phyloP scores from a whole-genome alignment of 257 asterid species.

The Salvia miltiorrhiza region DNA sequence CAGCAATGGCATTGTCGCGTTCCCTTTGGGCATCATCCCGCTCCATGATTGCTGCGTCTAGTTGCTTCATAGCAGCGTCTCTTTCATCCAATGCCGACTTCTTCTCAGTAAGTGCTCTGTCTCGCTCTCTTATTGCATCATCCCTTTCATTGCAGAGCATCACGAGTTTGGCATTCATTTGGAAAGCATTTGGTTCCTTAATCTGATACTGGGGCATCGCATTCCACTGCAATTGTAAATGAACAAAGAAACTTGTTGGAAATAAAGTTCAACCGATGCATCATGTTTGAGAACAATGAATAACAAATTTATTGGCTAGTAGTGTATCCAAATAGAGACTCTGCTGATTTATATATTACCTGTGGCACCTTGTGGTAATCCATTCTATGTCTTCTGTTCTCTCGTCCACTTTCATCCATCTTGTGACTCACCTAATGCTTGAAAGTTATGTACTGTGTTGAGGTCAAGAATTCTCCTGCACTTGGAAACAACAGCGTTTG shows the following conservation, averaged over 20 bases:
- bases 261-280: background rate
- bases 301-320: too few species aligned
- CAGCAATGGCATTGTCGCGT: conserved; percentile 80
- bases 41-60: conserved; percentile 55
- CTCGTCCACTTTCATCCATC: conserved; percentile 61
- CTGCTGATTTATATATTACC: too few species aligned
- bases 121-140: conserved; percentile 64
- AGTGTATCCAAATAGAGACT: too few species aligned
- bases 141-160: conserved; percentile 53
- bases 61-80: conserved; percentile 52
- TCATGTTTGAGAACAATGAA: background rate
- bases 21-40: conserved; percentile 64
- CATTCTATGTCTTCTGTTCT: conserved; percentile 48
- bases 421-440: background rate
- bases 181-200: conserved; percentile 45
- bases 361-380: conserved; percentile 47
- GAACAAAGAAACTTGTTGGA: background rate
- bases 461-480: too few species aligned
- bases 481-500: background rate
- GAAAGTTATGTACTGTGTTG: background rate
- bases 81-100: conserved; percentile 48
- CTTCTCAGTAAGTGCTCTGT: conserved; percentile 56
- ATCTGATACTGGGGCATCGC: conserved; percentile 45
- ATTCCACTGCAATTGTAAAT: conserved; percentile 48
- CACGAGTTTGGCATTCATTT: conserved; percentile 46